Percentiles rank a stretch among this genome's conserved stretches.
Evolutionary conservation across 108 stramenopile genomes (phyloP).

Genomic region (Pseudonitzschia delicatissima): DNA sequence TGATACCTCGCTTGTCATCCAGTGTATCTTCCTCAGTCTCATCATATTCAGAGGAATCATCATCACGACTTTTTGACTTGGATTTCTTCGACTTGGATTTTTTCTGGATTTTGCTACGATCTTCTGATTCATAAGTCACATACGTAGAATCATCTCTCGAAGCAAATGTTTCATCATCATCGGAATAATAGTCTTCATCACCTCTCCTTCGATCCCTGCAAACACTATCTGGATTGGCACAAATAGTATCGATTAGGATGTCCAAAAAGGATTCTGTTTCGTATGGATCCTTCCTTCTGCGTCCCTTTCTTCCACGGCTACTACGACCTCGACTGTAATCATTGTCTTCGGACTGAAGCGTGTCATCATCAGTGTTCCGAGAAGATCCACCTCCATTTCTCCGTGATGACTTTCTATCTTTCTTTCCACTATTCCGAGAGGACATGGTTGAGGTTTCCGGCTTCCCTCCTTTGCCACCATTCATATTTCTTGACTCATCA

Average conservation of each 20-base stretch:
- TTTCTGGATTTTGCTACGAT: slow-evolving; percentile 20
- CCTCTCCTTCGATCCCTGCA: slow-evolving; percentile 55
- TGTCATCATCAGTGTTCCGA: slow-evolving; percentile 41
- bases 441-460: slow-evolving; percentile 9
- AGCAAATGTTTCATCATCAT: slow-evolving; percentile 49
- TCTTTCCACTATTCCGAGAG: slow-evolving; percentile 4
- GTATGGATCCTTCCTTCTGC: slow-evolving; percentile 54
- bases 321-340: slow-evolving; percentile 12
- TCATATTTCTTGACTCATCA: slow-evolving; percentile 30
- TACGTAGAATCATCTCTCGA: slow-evolving; percentile 69
- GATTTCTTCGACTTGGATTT: slow-evolving; percentile 27
- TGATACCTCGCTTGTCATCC: slow-evolving; percentile 17
- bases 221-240: slow-evolving; percentile 63
- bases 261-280: slow-evolving; percentile 79
- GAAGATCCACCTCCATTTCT: slow-evolving; percentile 8
- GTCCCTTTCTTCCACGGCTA: slow-evolving; percentile 34
- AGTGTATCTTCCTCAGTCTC: slow-evolving; percentile 37
- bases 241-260: slow-evolving; percentile 82
- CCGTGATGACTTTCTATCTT: slow-evolving; percentile 25
- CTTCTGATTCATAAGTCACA: slow-evolving; percentile 63
- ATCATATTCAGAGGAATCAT: slow-evolving; percentile 17
- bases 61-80: slow-evolving; percentile 11
- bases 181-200: slow-evolving; percentile 61
- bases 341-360: slow-evolving; percentile 54
- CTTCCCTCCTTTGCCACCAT: slow-evolving; percentile 27